These are phyloP conservation scores for Aspergillus funiculosus DNA, from an alignment of 495 filamentous ascomycete species.

Conservation along the genomic window DNA sequence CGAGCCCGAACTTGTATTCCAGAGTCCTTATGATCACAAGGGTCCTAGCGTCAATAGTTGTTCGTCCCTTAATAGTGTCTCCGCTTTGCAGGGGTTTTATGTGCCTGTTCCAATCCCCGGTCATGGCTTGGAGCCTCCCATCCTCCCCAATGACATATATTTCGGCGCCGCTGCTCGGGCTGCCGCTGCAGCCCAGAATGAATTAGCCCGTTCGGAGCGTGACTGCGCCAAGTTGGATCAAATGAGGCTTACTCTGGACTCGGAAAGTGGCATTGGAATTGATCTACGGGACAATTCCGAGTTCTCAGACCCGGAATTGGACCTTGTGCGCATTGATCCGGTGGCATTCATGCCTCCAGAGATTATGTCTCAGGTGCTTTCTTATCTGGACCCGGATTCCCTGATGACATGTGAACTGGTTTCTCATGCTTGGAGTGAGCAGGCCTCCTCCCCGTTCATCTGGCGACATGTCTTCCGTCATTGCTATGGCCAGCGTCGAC, in stretches of 20 bases:
- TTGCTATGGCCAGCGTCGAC: constrained; percentile 47
- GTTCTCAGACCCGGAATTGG: constrained; percentile 38
- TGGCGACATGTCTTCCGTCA: constrained; percentile 74
- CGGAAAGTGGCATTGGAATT: constrained; percentile 77
- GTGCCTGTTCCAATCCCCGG: constrained; percentile 37
- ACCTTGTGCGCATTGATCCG: constrained; percentile 53
- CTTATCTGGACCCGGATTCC: constrained; percentile 61
- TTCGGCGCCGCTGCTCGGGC: constrained; percentile 45
- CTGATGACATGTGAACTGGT: constrained; percentile 59
- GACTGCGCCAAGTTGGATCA: constrained; percentile 31
- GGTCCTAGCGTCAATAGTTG: constrained; percentile 34
- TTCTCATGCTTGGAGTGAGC: constrained; percentile 55
- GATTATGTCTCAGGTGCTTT: constrained; percentile 65
- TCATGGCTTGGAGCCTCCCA: constrained; percentile 35
- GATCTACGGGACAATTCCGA: constrained; percentile 51
- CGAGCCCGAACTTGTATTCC: constrained; percentile 7
- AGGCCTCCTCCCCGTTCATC: constrained; percentile 58
- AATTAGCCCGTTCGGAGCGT: constrained; percentile 43
- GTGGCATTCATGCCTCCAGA: constrained; percentile 62
- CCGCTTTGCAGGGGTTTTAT: constrained; percentile 35
- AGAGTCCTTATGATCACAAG: constrained; percentile 6
- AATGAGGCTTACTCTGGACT: constrained; percentile 45
- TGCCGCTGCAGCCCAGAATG: constrained; percentile 20
- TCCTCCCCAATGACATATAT: constrained; percentile 36
- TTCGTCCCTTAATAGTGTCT: constrained; percentile 37